Evolutionary conservation across 441 rosid genomes (phyloP).

Genomic region (Gossypium schwendimanii): DNA sequence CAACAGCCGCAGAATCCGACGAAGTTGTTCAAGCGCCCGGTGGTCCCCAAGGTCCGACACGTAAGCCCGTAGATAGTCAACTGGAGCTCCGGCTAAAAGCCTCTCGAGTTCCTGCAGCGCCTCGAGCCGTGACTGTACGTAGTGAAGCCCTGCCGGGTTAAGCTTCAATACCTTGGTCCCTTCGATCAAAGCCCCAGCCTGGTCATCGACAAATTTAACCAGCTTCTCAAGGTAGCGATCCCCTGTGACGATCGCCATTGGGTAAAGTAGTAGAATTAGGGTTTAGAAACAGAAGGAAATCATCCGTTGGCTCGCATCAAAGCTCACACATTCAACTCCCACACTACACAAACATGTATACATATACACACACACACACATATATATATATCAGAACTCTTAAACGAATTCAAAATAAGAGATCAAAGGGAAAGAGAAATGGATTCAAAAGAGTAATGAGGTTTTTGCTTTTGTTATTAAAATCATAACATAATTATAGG

Average conservation of each 20-base stretch:
- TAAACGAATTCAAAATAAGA: neutral
- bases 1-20: constrained; percentile 64
- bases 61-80: constrained; percentile 92
- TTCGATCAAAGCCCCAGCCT: constrained; percentile 67
- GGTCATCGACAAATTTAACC: constrained; percentile 61
- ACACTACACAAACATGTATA: neutral
- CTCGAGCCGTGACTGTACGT: constrained; percentile 83
- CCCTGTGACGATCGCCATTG: constrained; percentile 83
- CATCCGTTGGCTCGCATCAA: neutral
- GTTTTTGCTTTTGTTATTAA: neutral
- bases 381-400: neutral
- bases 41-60: constrained; percentile 89
- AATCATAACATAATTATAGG: neutral
- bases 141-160: constrained; percentile 90
- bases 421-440: neutral
- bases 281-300: neutral
- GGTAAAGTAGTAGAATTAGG: constrained; percentile 10
- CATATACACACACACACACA: neutral
- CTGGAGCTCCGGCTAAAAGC: constrained; percentile 77
- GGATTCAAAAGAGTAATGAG: no score
- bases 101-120: constrained; percentile 75
- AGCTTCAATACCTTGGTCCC: constrained; percentile 65
- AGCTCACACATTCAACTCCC: neutral
- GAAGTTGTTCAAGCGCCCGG: constrained; percentile 92
- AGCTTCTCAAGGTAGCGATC: constrained; percentile 85